phyloP scores from a whole-genome alignment of 129 eudicot species.

The Artemisia annua region DNA sequence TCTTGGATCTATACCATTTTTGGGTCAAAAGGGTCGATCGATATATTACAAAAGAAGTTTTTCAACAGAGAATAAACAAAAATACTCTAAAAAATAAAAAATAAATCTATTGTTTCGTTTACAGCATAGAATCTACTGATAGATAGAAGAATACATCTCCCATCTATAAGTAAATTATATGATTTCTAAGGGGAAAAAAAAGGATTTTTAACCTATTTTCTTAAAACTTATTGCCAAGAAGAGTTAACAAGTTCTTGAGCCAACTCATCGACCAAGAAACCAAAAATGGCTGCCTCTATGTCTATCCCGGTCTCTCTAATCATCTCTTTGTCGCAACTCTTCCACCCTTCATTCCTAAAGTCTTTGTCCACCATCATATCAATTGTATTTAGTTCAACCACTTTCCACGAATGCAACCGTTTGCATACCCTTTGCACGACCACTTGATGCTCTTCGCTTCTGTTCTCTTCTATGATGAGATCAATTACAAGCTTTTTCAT shows the following conservation, averaged over 20 bases:
- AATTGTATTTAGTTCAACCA: constrained; percentile 70
- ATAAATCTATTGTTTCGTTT: constrained; percentile 11
- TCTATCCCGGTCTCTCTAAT: constrained; percentile 42
- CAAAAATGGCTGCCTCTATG: constrained; percentile 54
- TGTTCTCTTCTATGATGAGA: constrained; percentile 59
- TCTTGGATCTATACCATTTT: neutral
- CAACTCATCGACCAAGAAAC: constrained; percentile 59
- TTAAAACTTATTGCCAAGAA: neutral
- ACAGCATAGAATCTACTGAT: constrained; percentile 25
- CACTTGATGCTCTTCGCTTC: constrained; percentile 28
- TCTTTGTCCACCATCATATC: constrained; percentile 92
- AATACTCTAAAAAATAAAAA: constrained; percentile 8
- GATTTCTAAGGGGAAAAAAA: neutral
- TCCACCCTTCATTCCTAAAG: constrained; percentile 68
- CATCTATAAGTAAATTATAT: constrained; percentile 31
- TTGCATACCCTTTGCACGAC: constrained; percentile 56
- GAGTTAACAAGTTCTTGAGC: constrained; percentile 39
- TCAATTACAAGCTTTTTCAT: constrained; percentile 63
- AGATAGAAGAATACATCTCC: constrained; percentile 9
- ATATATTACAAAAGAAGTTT: neutral
- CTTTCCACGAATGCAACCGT: constrained; percentile 72
- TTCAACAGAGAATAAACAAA: neutral
- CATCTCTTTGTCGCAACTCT: constrained; percentile 39
- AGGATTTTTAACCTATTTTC: neutral
- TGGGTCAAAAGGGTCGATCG: too few relatives aligned